Percentiles rank a stretch among this genome's conserved stretches.
These are phyloP conservation scores for Pyropia yezoensis DNA, from an alignment of 23 red algal species.

Conservation along the genomic window DNA sequence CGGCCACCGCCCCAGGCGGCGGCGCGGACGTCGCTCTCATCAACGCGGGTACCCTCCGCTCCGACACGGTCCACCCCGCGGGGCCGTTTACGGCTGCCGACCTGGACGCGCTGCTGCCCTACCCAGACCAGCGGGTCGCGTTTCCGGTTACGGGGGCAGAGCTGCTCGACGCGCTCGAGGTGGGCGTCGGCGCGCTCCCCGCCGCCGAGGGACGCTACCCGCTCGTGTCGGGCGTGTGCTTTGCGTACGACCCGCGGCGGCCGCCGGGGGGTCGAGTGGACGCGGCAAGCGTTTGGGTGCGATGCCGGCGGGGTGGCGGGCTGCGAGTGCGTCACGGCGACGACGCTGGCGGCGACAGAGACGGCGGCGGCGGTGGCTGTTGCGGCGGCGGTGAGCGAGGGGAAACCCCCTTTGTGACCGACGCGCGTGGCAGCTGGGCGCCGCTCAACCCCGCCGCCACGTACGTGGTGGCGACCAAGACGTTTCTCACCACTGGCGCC, in stretches of 20 bases:
- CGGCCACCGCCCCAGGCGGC: conserved; percentile 15
- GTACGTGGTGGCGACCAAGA: background rate
- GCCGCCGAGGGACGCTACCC: conserved; percentile 25
- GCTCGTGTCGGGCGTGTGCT: conserved; percentile 39
- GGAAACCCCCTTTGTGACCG: too few species aligned
- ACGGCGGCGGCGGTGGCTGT: too few species aligned
- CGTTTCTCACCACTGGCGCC: too few species aligned
- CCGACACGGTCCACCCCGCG: conserved; percentile 24
- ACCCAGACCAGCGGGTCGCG: conserved; percentile 17
- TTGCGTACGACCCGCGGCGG: conserved; percentile 38
- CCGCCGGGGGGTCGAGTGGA: conserved; percentile 18
- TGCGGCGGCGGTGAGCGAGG: too few species aligned
- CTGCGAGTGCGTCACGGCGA: too few species aligned
- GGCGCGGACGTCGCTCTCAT: conserved; percentile 29
- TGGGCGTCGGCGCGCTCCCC: conserved; percentile 27
- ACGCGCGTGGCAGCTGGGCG: background rate
- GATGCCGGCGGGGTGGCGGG: too few species aligned
- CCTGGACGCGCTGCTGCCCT: conserved; percentile 40
- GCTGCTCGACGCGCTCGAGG: conserved; percentile 19
- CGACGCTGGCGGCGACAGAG: too few species aligned
- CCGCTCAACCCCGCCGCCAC: background rate
- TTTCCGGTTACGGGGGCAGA: conserved; percentile 13
- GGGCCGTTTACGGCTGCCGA: conserved; percentile 19
- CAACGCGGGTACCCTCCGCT: conserved; percentile 53
- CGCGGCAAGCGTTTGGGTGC: background rate